These are phyloP conservation scores for Blastobotrys arbuscula DNA, from an alignment of 1,139 yeast genomes.

Conservation along the genomic window DNA sequence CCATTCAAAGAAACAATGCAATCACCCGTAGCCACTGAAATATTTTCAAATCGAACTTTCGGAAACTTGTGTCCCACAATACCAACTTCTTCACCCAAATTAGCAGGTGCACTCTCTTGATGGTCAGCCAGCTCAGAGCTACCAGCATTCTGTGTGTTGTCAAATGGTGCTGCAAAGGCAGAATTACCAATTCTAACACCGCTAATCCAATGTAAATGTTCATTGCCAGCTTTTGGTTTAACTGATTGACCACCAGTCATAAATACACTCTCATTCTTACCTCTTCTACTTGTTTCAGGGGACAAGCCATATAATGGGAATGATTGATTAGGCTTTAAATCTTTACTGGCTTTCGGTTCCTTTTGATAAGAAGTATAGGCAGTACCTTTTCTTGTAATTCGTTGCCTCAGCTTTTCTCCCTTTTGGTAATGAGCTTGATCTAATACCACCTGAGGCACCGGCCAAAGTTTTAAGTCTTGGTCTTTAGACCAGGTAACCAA, in stretches of 20 bases:
- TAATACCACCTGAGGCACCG: slow-evolving; percentile 55
- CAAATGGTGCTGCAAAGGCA: slow-evolving; percentile 36
- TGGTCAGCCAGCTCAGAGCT: slow-evolving; percentile 26
- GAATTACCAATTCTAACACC: slow-evolving; percentile 76
- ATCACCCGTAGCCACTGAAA: slow-evolving; percentile 81
- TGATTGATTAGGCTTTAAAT: neutral
- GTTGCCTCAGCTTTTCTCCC: slow-evolving; percentile 36
- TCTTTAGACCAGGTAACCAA: slow-evolving; percentile 94
- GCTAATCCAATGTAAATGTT: slow-evolving; percentile 84
- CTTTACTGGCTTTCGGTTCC: slow-evolving; percentile 39
- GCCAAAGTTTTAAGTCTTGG: slow-evolving; percentile 80
- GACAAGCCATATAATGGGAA: slow-evolving; percentile 9
- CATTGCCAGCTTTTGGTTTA: neutral
- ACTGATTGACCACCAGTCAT: slow-evolving; percentile 11
- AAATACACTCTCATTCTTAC: slow-evolving; percentile 4
- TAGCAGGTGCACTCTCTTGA: slow-evolving; percentile 51
- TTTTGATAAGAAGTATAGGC: slow-evolving; percentile 46
- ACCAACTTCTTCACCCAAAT: slow-evolving; percentile 87
- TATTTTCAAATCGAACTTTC: slow-evolving; percentile 75
- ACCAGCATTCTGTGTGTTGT: slow-evolving; percentile 14
- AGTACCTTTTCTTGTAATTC: slow-evolving; percentile 39
- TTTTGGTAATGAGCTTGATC: slow-evolving; percentile 51
- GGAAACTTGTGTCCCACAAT: slow-evolving; percentile 88
- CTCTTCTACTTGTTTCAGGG: slow-evolving; percentile 3
- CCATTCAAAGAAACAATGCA: slow-evolving; percentile 72